Percentiles rank a stretch among this genome's conserved stretches.
Evolutionary conservation across 2,329 filamentous ascomycete species (phyloP).

Genomic region (Calonectria pteridis): DNA sequence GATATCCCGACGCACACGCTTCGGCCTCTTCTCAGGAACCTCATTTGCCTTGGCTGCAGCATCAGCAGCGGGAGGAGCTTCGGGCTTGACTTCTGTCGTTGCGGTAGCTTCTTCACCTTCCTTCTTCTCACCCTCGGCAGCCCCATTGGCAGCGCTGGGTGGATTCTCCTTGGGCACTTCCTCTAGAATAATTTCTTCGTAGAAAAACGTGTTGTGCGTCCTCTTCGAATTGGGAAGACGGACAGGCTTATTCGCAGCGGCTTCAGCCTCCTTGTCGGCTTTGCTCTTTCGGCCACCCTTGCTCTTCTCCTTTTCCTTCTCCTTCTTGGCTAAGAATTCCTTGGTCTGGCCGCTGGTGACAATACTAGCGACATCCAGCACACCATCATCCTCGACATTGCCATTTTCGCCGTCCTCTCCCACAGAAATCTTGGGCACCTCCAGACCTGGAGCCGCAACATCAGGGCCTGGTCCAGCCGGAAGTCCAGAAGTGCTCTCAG

Average conservation of each 20-base stretch:
- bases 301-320: slow-evolving; percentile 77
- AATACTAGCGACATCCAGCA: slow-evolving; percentile 86
- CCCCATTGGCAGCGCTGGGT: slow-evolving; percentile 32
- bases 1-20: slow-evolving; percentile 73
- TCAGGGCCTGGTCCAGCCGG: slow-evolving; percentile 44
- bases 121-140: slow-evolving; percentile 31
- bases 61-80: slow-evolving; percentile 18
- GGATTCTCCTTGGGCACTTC: slow-evolving; percentile 54
- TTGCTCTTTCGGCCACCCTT: slow-evolving; percentile 67
- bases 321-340: slow-evolving; percentile 86
- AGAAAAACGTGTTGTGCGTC: slow-evolving; percentile 77
- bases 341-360: slow-evolving; percentile 85
- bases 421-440: slow-evolving; percentile 51
- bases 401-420: slow-evolving; percentile 55
- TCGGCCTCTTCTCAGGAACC: slow-evolving; percentile 62
- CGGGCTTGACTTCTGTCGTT: slow-evolving; percentile 43
- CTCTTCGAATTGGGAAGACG: slow-evolving; percentile 80
- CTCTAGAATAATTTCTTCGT: slow-evolving; percentile 75
- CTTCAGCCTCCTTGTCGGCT: slow-evolving; percentile 65
- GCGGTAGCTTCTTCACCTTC: slow-evolving; percentile 27
- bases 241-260: slow-evolving; percentile 65
- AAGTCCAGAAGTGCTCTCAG: slow-evolving; percentile 52
- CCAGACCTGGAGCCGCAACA: slow-evolving; percentile 49
- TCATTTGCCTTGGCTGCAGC: slow-evolving; percentile 34
- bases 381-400: slow-evolving; percentile 73